Evolutionary conservation across 2,329 filamentous ascomycete genomes (phyloP).

Genomic region (Sporothrix mexicana): DNA sequence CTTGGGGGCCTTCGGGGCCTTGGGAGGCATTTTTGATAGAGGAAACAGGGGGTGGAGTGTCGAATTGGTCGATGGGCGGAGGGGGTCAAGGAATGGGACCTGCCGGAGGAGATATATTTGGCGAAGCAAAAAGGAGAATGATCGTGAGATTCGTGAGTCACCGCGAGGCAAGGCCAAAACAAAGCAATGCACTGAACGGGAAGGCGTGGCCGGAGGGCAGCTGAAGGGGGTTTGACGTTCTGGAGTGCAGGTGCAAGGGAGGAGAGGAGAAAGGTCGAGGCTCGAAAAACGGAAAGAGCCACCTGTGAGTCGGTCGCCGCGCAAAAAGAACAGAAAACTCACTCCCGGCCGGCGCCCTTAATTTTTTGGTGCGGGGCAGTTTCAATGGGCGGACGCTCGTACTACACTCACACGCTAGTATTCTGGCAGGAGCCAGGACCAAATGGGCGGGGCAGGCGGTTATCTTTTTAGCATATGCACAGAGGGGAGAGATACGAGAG

Average conservation of each 20-base stretch:
- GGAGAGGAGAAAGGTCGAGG: not conserved
- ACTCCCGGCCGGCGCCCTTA: not conserved
- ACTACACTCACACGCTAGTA: not conserved
- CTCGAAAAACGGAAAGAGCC: slow-evolving; percentile 22
- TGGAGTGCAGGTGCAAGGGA: not conserved
- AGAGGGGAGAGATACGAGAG: slow-evolving; percentile 15
- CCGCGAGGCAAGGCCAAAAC: not conserved
- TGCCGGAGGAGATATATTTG: not conserved
- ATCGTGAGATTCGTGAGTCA: slow-evolving; percentile 19
- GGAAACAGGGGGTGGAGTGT: slow-evolving; percentile 10
- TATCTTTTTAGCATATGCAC: slow-evolving; percentile 20
- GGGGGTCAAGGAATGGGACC: not conserved
- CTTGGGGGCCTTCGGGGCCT: slow-evolving; percentile 36
- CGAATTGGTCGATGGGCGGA: not conserved
- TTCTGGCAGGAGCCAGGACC: slow-evolving; percentile 14
- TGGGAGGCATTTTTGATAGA: slow-evolving; percentile 24
- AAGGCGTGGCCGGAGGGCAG: slow-evolving; percentile 15
- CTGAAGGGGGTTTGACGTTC: not conserved
- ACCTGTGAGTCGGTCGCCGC: slow-evolving; percentile 16
- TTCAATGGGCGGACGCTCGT: not conserved
- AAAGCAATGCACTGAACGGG: slow-evolving; percentile 14
- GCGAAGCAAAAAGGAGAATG: not conserved
- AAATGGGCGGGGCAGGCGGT: slow-evolving; percentile 16
- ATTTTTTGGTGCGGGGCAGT: slow-evolving; percentile 32
- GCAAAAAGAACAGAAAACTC: slow-evolving; percentile 16